Base-by-base conservation (phyloP, 2,329 filamentous ascomycete species). In the Pseudopyrenochaeta lycopersici region DNA sequence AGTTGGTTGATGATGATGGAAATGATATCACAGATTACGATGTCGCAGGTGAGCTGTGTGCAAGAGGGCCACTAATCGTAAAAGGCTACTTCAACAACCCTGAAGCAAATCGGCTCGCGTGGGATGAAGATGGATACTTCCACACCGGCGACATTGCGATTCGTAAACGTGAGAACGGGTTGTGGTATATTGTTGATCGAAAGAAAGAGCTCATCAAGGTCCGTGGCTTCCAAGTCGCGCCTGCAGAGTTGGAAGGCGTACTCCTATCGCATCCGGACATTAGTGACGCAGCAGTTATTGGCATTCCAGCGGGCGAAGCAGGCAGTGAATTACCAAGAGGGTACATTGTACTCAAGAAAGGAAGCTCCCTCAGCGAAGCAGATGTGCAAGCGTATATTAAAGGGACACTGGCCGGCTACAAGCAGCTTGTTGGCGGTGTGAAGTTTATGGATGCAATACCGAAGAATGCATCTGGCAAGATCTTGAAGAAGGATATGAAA, bases 161-260 rank as follows among this genome's bases (percentile, higher is more conserved):
- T 51, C 77, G 80, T 51, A 78, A 81, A 45, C 62, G 69, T 3
- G 64, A 70, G 1, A 81, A 77, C 7, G 72, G 76, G 14, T 77
- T 83, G 58, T 85, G 80, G 77, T 86, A 85, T 60, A 83, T 86
- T 31, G 77, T 85, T 6, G 82, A 84, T 55, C 74, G 78, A 11
- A 80, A 79, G 62, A 81, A 81, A 60, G 76, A 77, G 49, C 64
- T 77, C 4, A 70, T 77, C 52, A 75, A 75, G 52, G 73, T 76
- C 18, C 66, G 74, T 2, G 66, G 70, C 2, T 76, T 76, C 23
- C 75, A 77, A 44, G 73, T 76, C 10, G 71, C 72, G 10, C 74
- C 73, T 1, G 67, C 72, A 4, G 74, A 77, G 47, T 56, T 76
- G 4, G 75, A 77, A 54, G 66, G 61, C 9, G 65, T 75, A 4